Percentiles rank a stretch among this genome's conserved stretches.
These are phyloP conservation scores for Zarea fungicola DNA, from an alignment of 2,329 filamentous ascomycete species.

Conservation along the genomic window DNA sequence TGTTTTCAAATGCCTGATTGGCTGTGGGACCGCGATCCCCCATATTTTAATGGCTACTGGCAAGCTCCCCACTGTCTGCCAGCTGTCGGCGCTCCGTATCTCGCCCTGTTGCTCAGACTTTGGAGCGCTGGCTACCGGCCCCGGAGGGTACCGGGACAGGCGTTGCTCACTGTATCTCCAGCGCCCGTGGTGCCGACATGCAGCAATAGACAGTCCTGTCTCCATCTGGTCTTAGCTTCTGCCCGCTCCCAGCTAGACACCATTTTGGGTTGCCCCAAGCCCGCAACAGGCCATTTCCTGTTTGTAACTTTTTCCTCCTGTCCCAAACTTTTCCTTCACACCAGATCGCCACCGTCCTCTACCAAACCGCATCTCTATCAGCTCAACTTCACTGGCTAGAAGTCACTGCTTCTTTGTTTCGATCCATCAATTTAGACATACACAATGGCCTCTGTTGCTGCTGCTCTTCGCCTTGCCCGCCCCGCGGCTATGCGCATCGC, in stretches of 20 bases:
- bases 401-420: conserved; percentile 4
- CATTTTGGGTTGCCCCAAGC: conserved; percentile 4
- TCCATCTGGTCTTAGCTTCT: not conserved
- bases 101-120: not conserved
- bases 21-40: not conserved
- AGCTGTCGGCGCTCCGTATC: not conserved
- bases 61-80: not conserved
- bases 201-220: not conserved
- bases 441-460: conserved; percentile 58
- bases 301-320: not conserved
- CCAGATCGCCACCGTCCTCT: not conserved
- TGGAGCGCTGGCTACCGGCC: not conserved
- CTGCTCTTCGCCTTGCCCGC: conserved; percentile 46
- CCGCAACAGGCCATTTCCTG: conserved; percentile 10
- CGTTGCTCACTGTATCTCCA: not conserved
- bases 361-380: not conserved
- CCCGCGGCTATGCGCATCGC: conserved; percentile 36
- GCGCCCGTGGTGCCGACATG: not conserved
- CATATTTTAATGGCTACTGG: not conserved
- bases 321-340: conserved; percentile 10
- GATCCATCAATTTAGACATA: conserved; percentile 11
- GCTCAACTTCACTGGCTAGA: not conserved
- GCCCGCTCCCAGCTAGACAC: not conserved
- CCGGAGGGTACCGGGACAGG: conserved; percentile 9
- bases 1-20: conserved; percentile 9